Percentiles rank a stretch among this genome's conserved stretches.
Evolutionary conservation across 1,139 yeast species (phyloP).

Genomic region (Kodamaea fungicola): DNA sequence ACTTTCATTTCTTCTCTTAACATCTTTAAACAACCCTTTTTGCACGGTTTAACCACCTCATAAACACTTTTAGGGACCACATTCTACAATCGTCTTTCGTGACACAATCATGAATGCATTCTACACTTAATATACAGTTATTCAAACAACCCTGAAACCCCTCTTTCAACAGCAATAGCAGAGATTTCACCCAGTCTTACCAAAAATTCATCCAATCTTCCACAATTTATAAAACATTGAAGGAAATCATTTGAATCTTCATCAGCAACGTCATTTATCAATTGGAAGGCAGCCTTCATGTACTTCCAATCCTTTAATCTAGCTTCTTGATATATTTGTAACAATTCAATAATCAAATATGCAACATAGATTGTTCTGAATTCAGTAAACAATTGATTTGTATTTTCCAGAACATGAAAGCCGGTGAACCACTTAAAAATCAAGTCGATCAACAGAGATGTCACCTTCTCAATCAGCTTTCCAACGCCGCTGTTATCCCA

Average conservation of each 20-base stretch:
- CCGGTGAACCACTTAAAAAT: constrained; percentile 35
- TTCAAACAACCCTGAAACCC: constrained; percentile 30
- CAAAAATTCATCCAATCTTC: constrained; percentile 62
- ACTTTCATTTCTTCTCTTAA: too few species aligned
- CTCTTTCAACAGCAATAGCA: constrained; percentile 43
- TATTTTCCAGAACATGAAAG: constrained; percentile 10
- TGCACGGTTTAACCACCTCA: too few species aligned
- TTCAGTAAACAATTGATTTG: constrained; percentile 30
- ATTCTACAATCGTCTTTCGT: too few species aligned
- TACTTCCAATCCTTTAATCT: constrained; percentile 36
- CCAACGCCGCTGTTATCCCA: constrained; percentile 33
- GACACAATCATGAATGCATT: too few species aligned
- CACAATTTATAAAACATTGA: constrained; percentile 55
- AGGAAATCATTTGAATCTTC: constrained; percentile 39
- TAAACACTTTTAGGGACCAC: too few species aligned
- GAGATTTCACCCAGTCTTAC: constrained; percentile 55
- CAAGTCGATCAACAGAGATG: constrained; percentile 23
- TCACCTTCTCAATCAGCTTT: constrained; percentile 38
- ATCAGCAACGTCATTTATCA: constrained; percentile 51
- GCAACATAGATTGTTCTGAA: constrained; percentile 74
- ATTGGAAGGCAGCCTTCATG: constrained; percentile 52
- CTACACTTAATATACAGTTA: neutral
- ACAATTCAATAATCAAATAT: constrained; percentile 59
- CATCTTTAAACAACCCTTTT: too few species aligned
- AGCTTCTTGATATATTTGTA: constrained; percentile 48